Evolutionary conservation across 371 early-diverging fungal genomes (phyloP), one percentile per base, ranked within the genome.

Genomic region (Circinella umbellata): DNA sequence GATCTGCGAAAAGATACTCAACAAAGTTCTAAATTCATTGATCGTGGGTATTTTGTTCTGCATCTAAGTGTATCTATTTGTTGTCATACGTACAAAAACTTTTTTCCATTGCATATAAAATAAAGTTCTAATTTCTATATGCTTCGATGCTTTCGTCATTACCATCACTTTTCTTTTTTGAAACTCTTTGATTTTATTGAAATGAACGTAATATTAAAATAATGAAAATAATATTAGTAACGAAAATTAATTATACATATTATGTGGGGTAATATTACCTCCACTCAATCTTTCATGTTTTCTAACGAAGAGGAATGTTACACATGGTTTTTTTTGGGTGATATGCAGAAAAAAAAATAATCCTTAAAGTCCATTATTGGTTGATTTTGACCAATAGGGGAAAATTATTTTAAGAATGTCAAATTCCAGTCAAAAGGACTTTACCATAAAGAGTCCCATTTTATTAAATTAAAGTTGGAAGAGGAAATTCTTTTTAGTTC

Each of bases 381-480:
- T 18, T 61, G 37, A 61, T 61, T 17, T 36, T 15, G 3, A 61
- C 61, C 61, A 61, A 61, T 61, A 61, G 61, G 61, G 36, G 42
- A 38, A 61, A 61, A 61, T 17, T 61, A 37, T 61, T 37, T 36
- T 18, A 37, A 15, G 17, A 53, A 53, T n/a, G 20, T 15, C 20
- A 53, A n/a, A 18, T n/a, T n/a, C 53, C 53, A 15, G 53, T 4
- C 53, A 53, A 13, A 1, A 8, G 14, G 6, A 15, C 53, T 18
- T 53, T 53, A 18, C 53, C 53, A 53, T 18, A 53, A 8, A 53
- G 3, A 15, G 53, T n/a, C 53, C 27, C 8, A n/a, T 15, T 18
- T n/a, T 6, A 6, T 53, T 6, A 15, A 15, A 53, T 15, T n/a
- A 6, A 6, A 15, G 42, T 42, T 11, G n/a, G n/a, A n/a, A n/a